Base-by-base conservation (phyloP, 805 yeast species). In the Pichia eremophila region DNA sequence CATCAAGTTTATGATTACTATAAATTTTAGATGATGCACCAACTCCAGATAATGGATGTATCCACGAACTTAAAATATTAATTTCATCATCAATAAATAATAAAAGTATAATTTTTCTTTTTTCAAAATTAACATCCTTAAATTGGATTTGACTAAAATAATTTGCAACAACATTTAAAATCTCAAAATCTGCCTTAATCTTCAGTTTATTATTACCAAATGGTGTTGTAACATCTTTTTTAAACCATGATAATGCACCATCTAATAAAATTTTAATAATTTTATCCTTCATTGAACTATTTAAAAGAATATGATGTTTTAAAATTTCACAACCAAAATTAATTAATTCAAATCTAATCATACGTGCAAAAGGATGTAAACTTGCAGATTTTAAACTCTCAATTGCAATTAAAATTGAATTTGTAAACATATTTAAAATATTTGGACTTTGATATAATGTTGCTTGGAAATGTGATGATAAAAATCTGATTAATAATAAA, bases 211-310 rank as follows among this genome's bases (percentile, higher is more conserved):
- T 88, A 11, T 88, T 83, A 4, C 99, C 98, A 67, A 74, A 89
- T 15, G 98, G 96, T 68, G 83, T 83, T 4, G 74, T 69, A 2
- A 78, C 70, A 19, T 77, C 71, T 41, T 69, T 72, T 25, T 71
- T 71, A 60, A 88, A 93, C 96, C 98, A 90, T 1, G 83, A 73
- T 40, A 93, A 70, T 0, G 83, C 75, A 17, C 87, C 88, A 47
- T 77, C 79, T 25, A 85, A 61, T 15, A 89, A 73, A 4, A 75
- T 64, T 36, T 67, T 67, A 1, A 77, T 74, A 54, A 89, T 64
- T 2, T 63, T 56, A 3, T 63, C 50, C 22, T 70, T 67, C 49
- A 73, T 71, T 52, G 74, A 69, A 1, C 82, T 71, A 2, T 67
- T 63, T 43, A 79, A 70, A 47, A 71, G 70, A 40, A 62, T 55